Conservation (phyloP, 202 grass and related monocot species). For the Musa balbisiana region DNA sequence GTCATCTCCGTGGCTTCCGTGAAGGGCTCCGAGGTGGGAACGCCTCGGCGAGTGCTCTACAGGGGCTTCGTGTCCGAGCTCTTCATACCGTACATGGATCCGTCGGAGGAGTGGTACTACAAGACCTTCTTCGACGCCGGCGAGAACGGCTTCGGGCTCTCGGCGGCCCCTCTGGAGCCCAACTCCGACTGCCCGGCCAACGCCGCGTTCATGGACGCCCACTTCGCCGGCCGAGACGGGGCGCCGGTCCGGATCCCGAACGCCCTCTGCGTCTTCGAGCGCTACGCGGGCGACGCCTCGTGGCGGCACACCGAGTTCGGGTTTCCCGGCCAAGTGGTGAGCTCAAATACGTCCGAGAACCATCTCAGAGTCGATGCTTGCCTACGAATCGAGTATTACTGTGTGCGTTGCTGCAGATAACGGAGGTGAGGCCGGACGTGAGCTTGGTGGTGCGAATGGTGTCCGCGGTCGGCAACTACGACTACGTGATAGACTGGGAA, state of each 20-base stretch:
- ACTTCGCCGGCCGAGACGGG: conserved; percentile 45
- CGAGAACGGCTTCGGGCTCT: conserved; percentile 56
- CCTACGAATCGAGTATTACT: not conserved
- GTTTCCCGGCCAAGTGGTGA: conserved; percentile 41
- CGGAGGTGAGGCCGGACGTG: conserved; percentile 63
- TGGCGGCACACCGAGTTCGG: conserved; percentile 73
- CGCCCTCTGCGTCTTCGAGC: conserved; percentile 70
- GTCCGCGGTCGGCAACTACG: conserved; percentile 61
- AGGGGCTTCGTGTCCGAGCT: conserved; percentile 63
- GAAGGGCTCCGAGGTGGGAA: conserved; percentile 33
- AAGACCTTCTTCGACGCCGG: conserved; percentile 61
- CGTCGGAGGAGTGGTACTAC: conserved; percentile 67
- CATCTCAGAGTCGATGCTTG: not conserved
- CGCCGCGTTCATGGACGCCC: conserved; percentile 46
- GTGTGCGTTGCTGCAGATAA: conserved; percentile 35
- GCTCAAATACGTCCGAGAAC: no score
- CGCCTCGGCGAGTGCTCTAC: conserved; percentile 46
- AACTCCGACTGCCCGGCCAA: conserved; percentile 45
- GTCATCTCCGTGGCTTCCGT: conserved; percentile 61
- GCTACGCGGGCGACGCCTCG: conserved; percentile 46
- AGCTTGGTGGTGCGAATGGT: conserved; percentile 77
- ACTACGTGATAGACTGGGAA: conserved; percentile 83
- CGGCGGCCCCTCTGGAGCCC: conserved; percentile 39
- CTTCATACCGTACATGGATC: conserved; percentile 85
- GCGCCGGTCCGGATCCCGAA: conserved; percentile 33